These are phyloP conservation scores for Hericium erinaceus DNA, from an alignment of 768 basidiomycete species.

Conservation along the genomic window DNA sequence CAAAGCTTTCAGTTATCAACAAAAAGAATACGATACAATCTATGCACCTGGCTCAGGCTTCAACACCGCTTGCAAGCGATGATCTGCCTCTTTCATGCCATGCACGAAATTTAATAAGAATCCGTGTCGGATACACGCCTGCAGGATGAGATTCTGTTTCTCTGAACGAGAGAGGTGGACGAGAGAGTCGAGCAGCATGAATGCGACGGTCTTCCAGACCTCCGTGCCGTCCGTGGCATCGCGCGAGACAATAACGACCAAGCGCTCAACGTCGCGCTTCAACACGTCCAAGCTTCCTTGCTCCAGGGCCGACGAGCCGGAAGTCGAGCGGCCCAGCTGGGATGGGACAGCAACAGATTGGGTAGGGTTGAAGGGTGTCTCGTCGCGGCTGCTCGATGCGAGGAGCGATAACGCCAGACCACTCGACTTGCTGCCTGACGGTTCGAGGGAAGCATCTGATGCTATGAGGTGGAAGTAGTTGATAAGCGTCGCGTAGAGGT, in stretches of 20 bases:
- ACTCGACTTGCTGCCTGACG: background rate
- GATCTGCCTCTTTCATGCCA: conserved; percentile 77
- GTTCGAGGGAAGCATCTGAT: conserved; percentile 10
- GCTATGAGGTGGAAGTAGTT: conserved; percentile 79
- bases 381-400: conserved; percentile 5
- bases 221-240: conserved; percentile 94
- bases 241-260: conserved; percentile 66
- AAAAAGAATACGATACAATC: background rate
- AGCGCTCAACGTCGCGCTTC: conserved; percentile 58
- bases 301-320: conserved; percentile 38
- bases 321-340: conserved; percentile 7
- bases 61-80: conserved; percentile 62
- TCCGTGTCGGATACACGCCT: conserved; percentile 59
- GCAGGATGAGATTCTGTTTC: conserved; percentile 54
- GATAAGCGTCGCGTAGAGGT: conserved; percentile 85
- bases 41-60: conserved; percentile 82
- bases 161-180: conserved; percentile 63
- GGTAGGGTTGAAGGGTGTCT: conserved; percentile 10
- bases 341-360: conserved; percentile 19
- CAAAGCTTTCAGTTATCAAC: background rate
- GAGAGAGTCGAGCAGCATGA: conserved; percentile 79
- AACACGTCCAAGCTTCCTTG: conserved; percentile 56
- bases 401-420: background rate
- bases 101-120: conserved; percentile 74
- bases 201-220: conserved; percentile 95